Evolutionary conservation across 805 yeast genomes (phyloP), one percentile per base, ranked within the genome.

Genomic region (Nakazawaea ambrosiae): DNA sequence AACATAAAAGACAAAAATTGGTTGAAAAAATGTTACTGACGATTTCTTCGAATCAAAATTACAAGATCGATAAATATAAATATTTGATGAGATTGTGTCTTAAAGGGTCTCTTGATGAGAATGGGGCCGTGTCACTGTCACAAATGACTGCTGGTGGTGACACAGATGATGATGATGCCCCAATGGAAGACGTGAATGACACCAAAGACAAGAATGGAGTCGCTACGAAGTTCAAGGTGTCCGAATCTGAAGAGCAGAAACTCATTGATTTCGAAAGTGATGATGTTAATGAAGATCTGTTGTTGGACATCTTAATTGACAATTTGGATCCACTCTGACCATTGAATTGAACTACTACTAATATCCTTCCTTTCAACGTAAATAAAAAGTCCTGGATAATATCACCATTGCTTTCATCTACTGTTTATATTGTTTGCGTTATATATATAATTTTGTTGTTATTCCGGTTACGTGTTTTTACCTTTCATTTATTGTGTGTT

Each of bases 11-110:
- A 45, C 63, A 66, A 37, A 65, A 68, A 36, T 70, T 85, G 12
- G 70, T 79, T 7, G 65, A 69, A 48, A 69, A 73, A 20, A 57
- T 68, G 27, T 37, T 57, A 18, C 49, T 49, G 34, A 58, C 66
- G 1, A 58, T 55, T 39, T 55, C 71, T 40, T 55, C 75, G 59
- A 43, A 63, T 15, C 55, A 70, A 44, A 75, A 71, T 39, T 61
- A 65, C 18, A 75, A 71, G 47, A 78, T 81, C 60, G 75, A 73
- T 49, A 78, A 78, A 48, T 83, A 81, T 60, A 63, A 86, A 45
- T 34, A 39, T 17, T 34, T 39, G 36, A 39, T 39, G 35, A 34
- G 27, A 14, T 16, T 39, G 5, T 39, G 42, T 31, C 37, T 39
- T 15, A 32, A 32, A 27, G 36, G 40, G 8, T 32, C 40, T 12